Percentiles rank a stretch among this genome's conserved stretches.
phyloP scores from a whole-genome alignment of 192 early-diverging fungal species.

The Rhizophagus prolifer region DNA sequence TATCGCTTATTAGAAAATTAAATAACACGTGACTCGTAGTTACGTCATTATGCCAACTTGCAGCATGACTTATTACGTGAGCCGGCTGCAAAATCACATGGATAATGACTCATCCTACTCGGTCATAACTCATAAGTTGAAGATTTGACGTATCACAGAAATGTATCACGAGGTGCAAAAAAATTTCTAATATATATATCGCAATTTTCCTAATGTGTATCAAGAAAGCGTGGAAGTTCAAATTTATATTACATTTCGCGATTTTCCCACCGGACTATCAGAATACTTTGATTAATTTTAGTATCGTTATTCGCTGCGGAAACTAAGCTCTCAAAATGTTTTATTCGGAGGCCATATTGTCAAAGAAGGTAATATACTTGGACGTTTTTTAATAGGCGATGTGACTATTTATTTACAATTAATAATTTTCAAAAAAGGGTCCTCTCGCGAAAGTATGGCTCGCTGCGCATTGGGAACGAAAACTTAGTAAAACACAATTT shows the following conservation, averaged over 20 bases:
- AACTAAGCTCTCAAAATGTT: conserved; percentile 51
- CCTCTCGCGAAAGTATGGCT: conserved; percentile 97
- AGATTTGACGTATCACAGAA: too few relatives aligned
- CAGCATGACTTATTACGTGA: too few relatives aligned
- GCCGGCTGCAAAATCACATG: too few relatives aligned
- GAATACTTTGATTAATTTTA: not conserved
- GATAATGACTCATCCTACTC: too few relatives aligned
- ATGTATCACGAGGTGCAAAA: too few relatives aligned
- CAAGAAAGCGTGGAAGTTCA: not conserved
- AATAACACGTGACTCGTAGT: too few relatives aligned
- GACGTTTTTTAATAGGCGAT: not conserved
- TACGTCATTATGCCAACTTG: too few relatives aligned
- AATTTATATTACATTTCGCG: not conserved
- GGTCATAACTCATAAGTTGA: too few relatives aligned
- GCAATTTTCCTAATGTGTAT: not conserved
- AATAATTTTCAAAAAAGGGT: conserved; percentile 43
- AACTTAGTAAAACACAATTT: conserved; percentile 93
- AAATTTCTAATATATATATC: not conserved
- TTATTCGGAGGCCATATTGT: conserved; percentile 76
- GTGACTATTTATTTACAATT: not conserved
- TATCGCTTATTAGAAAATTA: too few relatives aligned
- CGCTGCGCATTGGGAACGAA: conserved; percentile 96
- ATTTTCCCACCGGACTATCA: not conserved
- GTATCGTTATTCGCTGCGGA: not conserved
- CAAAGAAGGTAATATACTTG: conserved; percentile 53